Base-by-base conservation (phyloP, 495 filamentous ascomycete species). In the Amphirosellinia nigrospora region DNA sequence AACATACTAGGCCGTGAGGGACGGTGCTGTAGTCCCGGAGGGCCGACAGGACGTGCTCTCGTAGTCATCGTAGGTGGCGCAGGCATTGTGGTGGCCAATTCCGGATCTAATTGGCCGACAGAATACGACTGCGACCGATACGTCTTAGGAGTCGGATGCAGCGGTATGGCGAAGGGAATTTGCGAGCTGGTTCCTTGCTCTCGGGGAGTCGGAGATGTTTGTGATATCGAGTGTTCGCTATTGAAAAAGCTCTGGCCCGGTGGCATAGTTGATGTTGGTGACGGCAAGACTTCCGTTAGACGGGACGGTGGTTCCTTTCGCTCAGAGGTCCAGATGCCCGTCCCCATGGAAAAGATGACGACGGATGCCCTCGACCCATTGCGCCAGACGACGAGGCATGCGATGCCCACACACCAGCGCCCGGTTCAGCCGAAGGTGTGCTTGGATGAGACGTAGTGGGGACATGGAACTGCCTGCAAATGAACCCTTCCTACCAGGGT, bases 121-220 rank as follows among this genome's bases (percentile, higher is more conserved):
- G 95, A 98, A 78, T 98, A 98, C 6, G 96, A 99, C 81, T 97
- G 93, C 16, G 96, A 99, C 38, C 96, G 91, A 75, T 96, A 96
- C 2, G 92, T 95, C 75, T 97, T 96, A 11, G 91, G 92, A 0
- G 94, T 96, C 4, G 94, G 94, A 70, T 97, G 93, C 16, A 98
- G 83, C 4, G 94, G 94, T 69, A 97, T 97, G 7, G 92, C 87
- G 70, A 98, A 96, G 16, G 94, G 94, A 68, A 97, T 93, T 67
- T 93, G 91, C 9, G 88, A 84, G 50, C 83, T 85, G 15, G 82
- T 71, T 15, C 76, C 72, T 45, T 75, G 74, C 9, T 88, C 86
- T 70, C 83, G 75, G 9, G 81, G 79, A 23, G 75, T 77, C 13
- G 82, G 79, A 21, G 83, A 84, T 0, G 80, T 80, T 67, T 84